Percentiles rank a stretch among this genome's conserved stretches.
phyloP scores from a whole-genome alignment of 176 grass and related monocot genomes.

The Cenchrus fungigraminus region DNA sequence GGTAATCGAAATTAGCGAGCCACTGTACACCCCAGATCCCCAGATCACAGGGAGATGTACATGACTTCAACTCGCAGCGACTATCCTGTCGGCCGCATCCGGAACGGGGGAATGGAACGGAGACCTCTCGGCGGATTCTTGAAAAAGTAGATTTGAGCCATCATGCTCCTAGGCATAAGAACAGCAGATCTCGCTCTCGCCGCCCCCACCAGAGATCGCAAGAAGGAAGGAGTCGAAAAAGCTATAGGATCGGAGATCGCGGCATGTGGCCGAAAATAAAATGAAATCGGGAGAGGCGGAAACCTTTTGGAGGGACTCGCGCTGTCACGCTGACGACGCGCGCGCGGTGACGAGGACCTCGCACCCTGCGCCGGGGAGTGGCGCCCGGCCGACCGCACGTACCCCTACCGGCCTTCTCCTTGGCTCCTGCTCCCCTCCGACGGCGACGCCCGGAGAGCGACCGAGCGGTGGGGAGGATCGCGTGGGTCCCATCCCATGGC shows the following conservation, averaged over 20 bases:
- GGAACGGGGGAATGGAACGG: neutral
- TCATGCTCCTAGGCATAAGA: no score
- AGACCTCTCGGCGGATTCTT: neutral
- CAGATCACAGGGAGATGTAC: neutral
- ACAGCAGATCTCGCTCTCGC: neutral
- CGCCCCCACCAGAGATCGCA: slow-evolving; percentile 16
- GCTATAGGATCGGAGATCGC: neutral
- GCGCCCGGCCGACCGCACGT: neutral
- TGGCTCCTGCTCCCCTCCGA: neutral
- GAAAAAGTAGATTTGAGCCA: neutral
- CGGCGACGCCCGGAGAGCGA: slow-evolving; percentile 19
- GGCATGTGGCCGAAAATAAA: neutral
- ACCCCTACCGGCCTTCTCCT: neutral
- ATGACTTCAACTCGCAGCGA: neutral
- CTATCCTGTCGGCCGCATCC: neutral
- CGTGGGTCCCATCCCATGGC: neutral
- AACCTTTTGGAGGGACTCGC: slow-evolving; percentile 20
- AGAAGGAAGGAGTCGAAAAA: neutral
- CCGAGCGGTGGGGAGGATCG: neutral
- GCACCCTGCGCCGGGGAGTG: neutral
- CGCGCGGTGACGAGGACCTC: slow-evolving; percentile 26
- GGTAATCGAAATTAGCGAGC: neutral
- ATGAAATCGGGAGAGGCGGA: neutral
- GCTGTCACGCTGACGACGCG: neutral
- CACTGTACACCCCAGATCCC: neutral